These are phyloP conservation scores for Penicillium sclerotiorum DNA, from an alignment of 2,329 filamentous ascomycete genomes.

Conservation along the genomic window DNA sequence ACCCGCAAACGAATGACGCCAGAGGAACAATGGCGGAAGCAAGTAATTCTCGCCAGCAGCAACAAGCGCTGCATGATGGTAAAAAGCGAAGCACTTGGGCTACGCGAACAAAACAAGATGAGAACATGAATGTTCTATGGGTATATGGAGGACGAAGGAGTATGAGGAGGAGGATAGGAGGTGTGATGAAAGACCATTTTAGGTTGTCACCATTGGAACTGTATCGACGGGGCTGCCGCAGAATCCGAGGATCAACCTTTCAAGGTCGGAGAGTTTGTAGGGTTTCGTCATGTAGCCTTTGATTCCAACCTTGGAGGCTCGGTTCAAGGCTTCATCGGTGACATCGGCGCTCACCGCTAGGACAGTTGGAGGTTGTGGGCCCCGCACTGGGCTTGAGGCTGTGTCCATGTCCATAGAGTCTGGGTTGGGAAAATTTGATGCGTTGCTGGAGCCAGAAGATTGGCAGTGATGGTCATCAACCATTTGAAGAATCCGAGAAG, in stretches of 20 bases:
- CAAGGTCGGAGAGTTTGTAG: slow-evolving; percentile 64
- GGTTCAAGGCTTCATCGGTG: slow-evolving; percentile 63
- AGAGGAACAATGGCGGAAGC: slow-evolving; percentile 9
- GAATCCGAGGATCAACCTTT: slow-evolving; percentile 59
- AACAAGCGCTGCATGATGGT: slow-evolving; percentile 2
- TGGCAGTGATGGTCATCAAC: slow-evolving; percentile 40
- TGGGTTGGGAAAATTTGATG: slow-evolving; percentile 7
- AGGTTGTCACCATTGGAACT: slow-evolving; percentile 1
- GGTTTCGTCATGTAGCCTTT: slow-evolving; percentile 71
- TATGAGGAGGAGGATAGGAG: neutral
- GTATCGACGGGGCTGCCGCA: slow-evolving; percentile 32
- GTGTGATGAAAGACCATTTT: slow-evolving; percentile 1
- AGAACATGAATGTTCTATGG: slow-evolving; percentile 9
- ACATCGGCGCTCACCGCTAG: slow-evolving; percentile 69
- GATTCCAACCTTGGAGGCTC: slow-evolving; percentile 65
- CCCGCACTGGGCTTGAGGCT: slow-evolving; percentile 24
- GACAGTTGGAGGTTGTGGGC: slow-evolving; percentile 50
- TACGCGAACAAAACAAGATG: neutral
- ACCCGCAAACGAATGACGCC: slow-evolving; percentile 11
- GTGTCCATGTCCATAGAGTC: slow-evolving; percentile 23
- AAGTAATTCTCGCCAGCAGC: neutral
- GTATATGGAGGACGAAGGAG: slow-evolving; percentile 15
- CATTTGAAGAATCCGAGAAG: slow-evolving; percentile 63
- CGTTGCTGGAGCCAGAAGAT: slow-evolving; percentile 14
- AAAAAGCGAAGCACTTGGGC: slow-evolving; percentile 1